phyloP scores from a whole-genome alignment of 1,284 basidiomycete species.

The Earliella scabrosa region DNA sequence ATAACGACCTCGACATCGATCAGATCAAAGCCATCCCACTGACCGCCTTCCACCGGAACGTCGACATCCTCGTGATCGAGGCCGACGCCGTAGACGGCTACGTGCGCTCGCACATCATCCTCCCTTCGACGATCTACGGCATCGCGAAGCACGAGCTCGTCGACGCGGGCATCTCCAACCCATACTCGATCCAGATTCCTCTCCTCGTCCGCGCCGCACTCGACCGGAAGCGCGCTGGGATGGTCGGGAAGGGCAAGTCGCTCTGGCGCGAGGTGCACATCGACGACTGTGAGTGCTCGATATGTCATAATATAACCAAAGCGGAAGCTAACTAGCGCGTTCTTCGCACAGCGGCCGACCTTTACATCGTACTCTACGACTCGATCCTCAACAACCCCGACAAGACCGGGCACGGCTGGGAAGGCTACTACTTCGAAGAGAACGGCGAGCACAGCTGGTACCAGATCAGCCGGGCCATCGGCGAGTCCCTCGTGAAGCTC shows the following conservation, averaged over 20 bases:
- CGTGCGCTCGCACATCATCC: constrained; percentile 40
- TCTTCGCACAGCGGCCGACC: constrained; percentile 14
- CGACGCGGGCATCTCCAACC: constrained; percentile 41
- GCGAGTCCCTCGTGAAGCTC: constrained; percentile 35
- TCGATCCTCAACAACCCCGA: constrained; percentile 15
- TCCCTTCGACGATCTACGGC: constrained; percentile 46
- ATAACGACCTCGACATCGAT: constrained; percentile 40
- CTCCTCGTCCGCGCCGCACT: constrained; percentile 33
- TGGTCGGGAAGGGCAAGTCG: constrained; percentile 35
- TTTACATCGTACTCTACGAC: constrained; percentile 25
- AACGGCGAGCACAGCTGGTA: constrained; percentile 45
- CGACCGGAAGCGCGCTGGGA: constrained; percentile 37
- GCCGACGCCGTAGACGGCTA: constrained; percentile 45
- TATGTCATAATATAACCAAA: no score
- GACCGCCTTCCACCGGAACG: constrained; percentile 38
- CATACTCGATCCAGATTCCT: constrained; percentile 43
- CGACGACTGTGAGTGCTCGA: constrained; percentile 30
- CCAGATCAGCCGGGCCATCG: constrained; percentile 40
- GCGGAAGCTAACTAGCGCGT: no score
- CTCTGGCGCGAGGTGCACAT: constrained; percentile 37
- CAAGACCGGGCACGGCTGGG: constrained; percentile 38
- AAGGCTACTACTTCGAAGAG: constrained; percentile 50
- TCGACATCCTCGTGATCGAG: constrained; percentile 36
- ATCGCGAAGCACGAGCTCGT: constrained; percentile 39
- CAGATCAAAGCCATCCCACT: constrained; percentile 38